phyloP scores from a whole-genome alignment of 2,329 filamentous ascomycete species.

The Ascomycota sp. region DNA sequence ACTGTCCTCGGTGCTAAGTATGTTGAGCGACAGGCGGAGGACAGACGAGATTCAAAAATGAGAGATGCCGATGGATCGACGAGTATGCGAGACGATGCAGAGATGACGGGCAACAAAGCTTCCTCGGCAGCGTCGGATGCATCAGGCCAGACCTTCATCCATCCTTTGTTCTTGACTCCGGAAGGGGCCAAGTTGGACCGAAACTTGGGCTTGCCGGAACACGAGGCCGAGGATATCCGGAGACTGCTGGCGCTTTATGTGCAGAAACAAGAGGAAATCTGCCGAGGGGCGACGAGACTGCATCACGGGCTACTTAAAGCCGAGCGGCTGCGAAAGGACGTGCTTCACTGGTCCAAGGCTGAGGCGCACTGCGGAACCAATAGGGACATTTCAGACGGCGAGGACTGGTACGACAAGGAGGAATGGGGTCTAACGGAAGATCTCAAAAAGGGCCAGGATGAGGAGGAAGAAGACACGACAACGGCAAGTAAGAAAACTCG shows the following conservation, averaged over 20 bases:
- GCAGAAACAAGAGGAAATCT: constrained; percentile 72
- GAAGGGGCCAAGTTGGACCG: constrained; percentile 40
- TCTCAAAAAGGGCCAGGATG: constrained; percentile 62
- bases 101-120: background rate
- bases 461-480: constrained; percentile 56
- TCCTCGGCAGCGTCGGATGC: constrained; percentile 3
- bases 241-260: constrained; percentile 56
- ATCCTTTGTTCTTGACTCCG: constrained; percentile 56
- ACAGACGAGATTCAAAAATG: constrained; percentile 1
- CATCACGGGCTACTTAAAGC: constrained; percentile 53
- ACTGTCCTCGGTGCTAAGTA: too few relatives aligned
- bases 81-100: constrained; percentile 15
- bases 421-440: constrained; percentile 59
- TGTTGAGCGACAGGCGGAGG: constrained; percentile 1
- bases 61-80: constrained; percentile 5
- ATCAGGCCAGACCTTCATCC: constrained; percentile 33
- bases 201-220: constrained; percentile 48
- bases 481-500: constrained; percentile 40
- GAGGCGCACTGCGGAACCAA: constrained; percentile 49
- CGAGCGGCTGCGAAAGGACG: constrained; percentile 48
- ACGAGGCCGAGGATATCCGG: constrained; percentile 61
- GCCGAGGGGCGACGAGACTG: constrained; percentile 46
- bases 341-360: constrained; percentile 57
- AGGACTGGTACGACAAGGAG: constrained; percentile 75
- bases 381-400: constrained; percentile 65